These are phyloP conservation scores for Debaryomyces psychrophilus DNA, from an alignment of 1,139 yeast genomes.

Conservation along the genomic window DNA sequence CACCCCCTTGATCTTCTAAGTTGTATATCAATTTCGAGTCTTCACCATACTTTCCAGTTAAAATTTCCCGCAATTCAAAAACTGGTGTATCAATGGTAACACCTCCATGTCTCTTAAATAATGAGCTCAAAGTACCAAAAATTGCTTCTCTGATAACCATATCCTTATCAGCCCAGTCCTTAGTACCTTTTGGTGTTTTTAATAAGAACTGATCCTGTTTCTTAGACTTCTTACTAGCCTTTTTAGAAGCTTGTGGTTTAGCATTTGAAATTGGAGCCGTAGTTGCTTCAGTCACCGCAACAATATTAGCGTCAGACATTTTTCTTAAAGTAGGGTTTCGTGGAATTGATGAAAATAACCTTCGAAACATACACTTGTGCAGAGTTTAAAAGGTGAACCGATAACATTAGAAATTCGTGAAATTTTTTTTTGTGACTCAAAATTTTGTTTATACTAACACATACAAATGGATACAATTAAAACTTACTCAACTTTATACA, in stretches of 20 bases:
- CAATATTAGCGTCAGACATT: slow-evolving; percentile 30
- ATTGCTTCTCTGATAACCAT: slow-evolving; percentile 92
- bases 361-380: slow-evolving; percentile 18
- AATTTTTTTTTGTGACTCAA: slow-evolving; percentile 9
- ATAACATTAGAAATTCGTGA: slow-evolving; percentile 6
- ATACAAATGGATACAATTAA: background rate
- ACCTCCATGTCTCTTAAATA: slow-evolving; percentile 96
- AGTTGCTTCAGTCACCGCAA: slow-evolving; percentile 18
- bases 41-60: slow-evolving; percentile 97
- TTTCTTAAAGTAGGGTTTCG: slow-evolving; percentile 17
- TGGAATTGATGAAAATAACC: slow-evolving; percentile 12
- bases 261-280: slow-evolving; percentile 14
- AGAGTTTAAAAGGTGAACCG: slow-evolving; percentile 4
- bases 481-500: background rate
- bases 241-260: slow-evolving; percentile 16
- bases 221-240: slow-evolving; percentile 32
- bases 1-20: slow-evolving; percentile 98
- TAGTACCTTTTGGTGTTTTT: slow-evolving; percentile 96
- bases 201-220: slow-evolving; percentile 58
- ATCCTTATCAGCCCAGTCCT: slow-evolving; percentile 97
- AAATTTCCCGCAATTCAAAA: slow-evolving; percentile 89
- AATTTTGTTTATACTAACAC: background rate
- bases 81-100: slow-evolving; percentile 98
- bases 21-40: slow-evolving; percentile 95
- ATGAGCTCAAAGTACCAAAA: slow-evolving; percentile 66